Evolutionary conservation across 148 eudicot genomes (phyloP), one percentile per base, ranked within the genome.

Genomic region (Persicaria tinctoria): DNA sequence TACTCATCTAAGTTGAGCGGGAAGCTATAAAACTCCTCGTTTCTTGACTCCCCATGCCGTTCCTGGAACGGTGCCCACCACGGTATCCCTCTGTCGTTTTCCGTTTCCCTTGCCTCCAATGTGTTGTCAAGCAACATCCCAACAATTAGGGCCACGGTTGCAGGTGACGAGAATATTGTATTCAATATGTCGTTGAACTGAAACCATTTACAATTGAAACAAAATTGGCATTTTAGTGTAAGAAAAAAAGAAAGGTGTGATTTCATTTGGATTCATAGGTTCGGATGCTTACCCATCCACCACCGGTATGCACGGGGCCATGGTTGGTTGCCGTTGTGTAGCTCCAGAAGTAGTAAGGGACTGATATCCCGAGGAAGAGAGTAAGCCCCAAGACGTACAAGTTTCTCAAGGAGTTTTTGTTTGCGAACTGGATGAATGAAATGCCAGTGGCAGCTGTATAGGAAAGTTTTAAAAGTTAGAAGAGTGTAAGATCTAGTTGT

Each of bases 171-270:
- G 84, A 95, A 95, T 54, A 95, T 57, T 4, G 98, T 85, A 73
- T 92, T 95, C 75, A 90, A 73, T 73, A 95, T 89, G 84, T 92
- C 89, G 38, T 95, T 89, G 84, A 95, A 95, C 98, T 95, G 93
- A 23, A 60, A 23, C 3, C 44, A 60, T 23, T 23, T 23, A 23
- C 27, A 23, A 23, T 23, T 23, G 13, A 60, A 60, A 60, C 14
- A 60, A 27, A 6, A 60, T 8, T 13, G 9, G 68, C 44, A 60
- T 60, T 23, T 60, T 60, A 18, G 68, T 60, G 41, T 32, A 32
- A 2, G 41, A 79, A 85, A 72, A 17, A 20, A 12, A 12, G 68
- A 20, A 2, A 41, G 3, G 12, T 8, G 23, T 60, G 13, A 60
- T 60, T 18, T 54, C 1, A 3, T 8, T 16, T 17, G 9, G 10